These are phyloP conservation scores for Hirsutella rhossiliensis DNA, from an alignment of 2,329 filamentous ascomycete genomes.

Conservation along the genomic window DNA sequence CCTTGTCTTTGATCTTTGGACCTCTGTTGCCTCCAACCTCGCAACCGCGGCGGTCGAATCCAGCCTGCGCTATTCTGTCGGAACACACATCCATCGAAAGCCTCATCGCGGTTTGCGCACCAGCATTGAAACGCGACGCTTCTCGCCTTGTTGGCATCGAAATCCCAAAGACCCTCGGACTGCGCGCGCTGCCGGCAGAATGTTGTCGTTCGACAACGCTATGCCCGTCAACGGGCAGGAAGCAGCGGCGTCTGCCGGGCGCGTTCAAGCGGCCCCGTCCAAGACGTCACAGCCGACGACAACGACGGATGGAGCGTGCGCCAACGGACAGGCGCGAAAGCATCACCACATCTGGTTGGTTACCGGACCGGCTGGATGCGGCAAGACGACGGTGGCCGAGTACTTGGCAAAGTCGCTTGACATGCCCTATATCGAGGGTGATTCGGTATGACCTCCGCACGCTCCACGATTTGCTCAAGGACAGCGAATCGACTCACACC, in stretches of 20 bases:
- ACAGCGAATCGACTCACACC: neutral
- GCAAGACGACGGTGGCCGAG: slow-evolving; percentile 65
- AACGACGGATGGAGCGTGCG: slow-evolving; percentile 7
- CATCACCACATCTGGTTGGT: slow-evolving; percentile 69
- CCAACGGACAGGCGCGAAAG: slow-evolving; percentile 10
- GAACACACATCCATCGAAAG: too few relatives aligned
- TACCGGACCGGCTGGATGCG: slow-evolving; percentile 67
- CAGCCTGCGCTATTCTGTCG: too few relatives aligned
- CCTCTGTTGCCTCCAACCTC: too few relatives aligned
- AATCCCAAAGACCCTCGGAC: neutral
- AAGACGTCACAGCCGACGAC: slow-evolving; percentile 11
- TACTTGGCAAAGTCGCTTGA: slow-evolving; percentile 49
- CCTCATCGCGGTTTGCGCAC: too few relatives aligned
- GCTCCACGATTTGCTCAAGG: neutral
- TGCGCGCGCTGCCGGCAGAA: slow-evolving; percentile 12
- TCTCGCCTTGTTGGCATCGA: too few relatives aligned
- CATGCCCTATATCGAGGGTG: slow-evolving; percentile 65
- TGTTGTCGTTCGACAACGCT: slow-evolving; percentile 39
- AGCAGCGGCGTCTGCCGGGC: slow-evolving; percentile 11
- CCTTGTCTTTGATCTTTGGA: too few relatives aligned
- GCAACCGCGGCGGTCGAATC: too few relatives aligned
- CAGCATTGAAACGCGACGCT: too few relatives aligned
- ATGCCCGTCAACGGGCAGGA: slow-evolving; percentile 29
- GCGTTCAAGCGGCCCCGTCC: slow-evolving; percentile 1
- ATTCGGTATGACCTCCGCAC: slow-evolving; percentile 44